Evolutionary conservation across 495 filamentous ascomycete genomes (phyloP).

Genomic region (Neurospora pannonica): DNA sequence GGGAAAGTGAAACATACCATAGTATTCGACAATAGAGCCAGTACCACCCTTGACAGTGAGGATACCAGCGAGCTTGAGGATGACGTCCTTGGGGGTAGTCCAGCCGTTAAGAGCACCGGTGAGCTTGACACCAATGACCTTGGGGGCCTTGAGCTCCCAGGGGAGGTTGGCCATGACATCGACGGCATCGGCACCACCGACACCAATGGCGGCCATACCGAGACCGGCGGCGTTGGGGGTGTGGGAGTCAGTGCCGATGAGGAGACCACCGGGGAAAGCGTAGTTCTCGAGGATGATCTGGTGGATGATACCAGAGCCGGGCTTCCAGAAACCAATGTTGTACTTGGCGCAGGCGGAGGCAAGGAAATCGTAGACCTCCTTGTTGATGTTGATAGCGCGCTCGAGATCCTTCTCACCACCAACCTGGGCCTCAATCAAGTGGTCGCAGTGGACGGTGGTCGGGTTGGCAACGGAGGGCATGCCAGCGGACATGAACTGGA

Average conservation of each 20-base stretch:
- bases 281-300: slow-evolving; percentile 99
- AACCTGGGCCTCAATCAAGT: slow-evolving; percentile 96
- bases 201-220: slow-evolving; percentile 92
- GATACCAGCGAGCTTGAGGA: slow-evolving; percentile 95
- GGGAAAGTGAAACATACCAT: slow-evolving; percentile 47
- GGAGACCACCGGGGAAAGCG: slow-evolving; percentile 89
- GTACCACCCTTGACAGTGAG: slow-evolving; percentile 98
- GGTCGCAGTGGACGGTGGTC: slow-evolving; percentile 96
- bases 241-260: slow-evolving; percentile 98
- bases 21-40: slow-evolving; percentile 93
- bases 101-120: slow-evolving; percentile 87
- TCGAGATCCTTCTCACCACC: slow-evolving; percentile 92
- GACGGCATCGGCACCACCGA: slow-evolving; percentile 97
- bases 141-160: slow-evolving; percentile 97
- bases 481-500: slow-evolving; percentile 98
- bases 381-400: slow-evolving; percentile 88
- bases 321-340: slow-evolving; percentile 99
- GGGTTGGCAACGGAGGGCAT: slow-evolving; percentile 92
- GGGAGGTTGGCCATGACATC: slow-evolving; percentile 98
- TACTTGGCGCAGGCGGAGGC: slow-evolving; percentile 93
- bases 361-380: slow-evolving; percentile 99
- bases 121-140: slow-evolving; percentile 91
- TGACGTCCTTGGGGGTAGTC: slow-evolving; percentile 95
- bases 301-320: slow-evolving; percentile 98
- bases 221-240: slow-evolving; percentile 98